A percentile compares a stretch with the other conserved stretches of the same genome.
Evolutionary conservation across 2,329 filamentous ascomycete genomes (phyloP).

Genomic region (Chaetomium sp.): DNA sequence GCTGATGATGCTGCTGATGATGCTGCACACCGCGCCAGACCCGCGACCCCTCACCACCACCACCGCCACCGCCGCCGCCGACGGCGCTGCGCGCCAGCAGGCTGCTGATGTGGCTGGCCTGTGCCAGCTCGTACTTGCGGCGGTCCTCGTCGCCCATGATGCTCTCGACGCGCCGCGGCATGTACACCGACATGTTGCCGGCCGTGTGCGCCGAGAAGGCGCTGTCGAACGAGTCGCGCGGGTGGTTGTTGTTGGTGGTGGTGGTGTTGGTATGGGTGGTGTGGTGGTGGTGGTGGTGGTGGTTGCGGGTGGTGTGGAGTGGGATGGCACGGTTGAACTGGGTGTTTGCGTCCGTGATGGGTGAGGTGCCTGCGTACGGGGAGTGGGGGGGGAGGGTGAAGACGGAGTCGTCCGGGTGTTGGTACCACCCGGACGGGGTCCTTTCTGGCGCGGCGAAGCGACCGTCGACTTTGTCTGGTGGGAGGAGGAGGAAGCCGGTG

Average conservation of each 20-base stretch:
- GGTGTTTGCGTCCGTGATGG: conserved; percentile 2
- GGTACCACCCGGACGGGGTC: conserved; percentile 68
- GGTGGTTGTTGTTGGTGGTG: conserved; percentile 27
- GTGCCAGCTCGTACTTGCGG: conserved; percentile 65
- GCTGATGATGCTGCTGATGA: too few species aligned
- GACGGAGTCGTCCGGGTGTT: conserved; percentile 67
- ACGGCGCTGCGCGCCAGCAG: background rate
- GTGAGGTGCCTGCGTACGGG: background rate
- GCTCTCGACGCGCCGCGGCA: conserved; percentile 70
- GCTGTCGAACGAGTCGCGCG: conserved; percentile 68
- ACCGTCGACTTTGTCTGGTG: conserved; percentile 74
- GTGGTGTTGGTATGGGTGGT: background rate
- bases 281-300: conserved; percentile 33
- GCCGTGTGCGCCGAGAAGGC: conserved; percentile 56
- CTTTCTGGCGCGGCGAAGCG: conserved; percentile 73
- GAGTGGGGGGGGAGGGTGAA: conserved; percentile 8
- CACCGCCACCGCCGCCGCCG: too few species aligned
- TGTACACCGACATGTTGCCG: conserved; percentile 60
- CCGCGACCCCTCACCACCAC: background rate
- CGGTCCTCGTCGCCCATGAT: conserved; percentile 79
- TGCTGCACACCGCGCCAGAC: background rate
- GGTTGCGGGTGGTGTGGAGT: background rate
- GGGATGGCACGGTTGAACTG: conserved; percentile 2
- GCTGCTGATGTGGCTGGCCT: conserved; percentile 4
- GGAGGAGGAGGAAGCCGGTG: conserved; percentile 64